Conservation (phyloP, 2,329 filamentous ascomycete genomes). For the Colletotrichum noveboracense region DNA sequence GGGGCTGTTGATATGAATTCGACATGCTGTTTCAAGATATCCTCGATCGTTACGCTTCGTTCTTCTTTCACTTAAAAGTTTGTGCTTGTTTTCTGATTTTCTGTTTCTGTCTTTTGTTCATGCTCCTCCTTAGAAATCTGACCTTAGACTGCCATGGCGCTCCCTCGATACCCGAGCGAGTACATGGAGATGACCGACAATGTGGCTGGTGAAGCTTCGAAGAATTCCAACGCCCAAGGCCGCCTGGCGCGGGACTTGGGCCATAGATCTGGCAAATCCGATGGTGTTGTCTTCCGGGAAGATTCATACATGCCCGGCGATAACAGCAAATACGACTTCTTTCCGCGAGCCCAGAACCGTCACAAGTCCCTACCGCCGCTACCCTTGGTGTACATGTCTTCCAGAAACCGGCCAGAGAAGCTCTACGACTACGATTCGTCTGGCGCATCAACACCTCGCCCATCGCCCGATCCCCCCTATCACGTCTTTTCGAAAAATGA, state of each 20-base stretch:
- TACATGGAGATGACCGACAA: neutral
- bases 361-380: neutral
- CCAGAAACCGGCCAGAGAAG: neutral
- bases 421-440: neutral
- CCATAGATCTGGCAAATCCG: neutral
- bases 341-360: neutral
- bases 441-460: neutral
- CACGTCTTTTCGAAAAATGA: conserved; percentile 40
- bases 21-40: neutral
- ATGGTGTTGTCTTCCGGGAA: neutral
- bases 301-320: neutral
- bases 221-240: neutral
- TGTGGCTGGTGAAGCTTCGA: neutral
- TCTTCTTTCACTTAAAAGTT: neutral
- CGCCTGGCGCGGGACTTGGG: neutral
- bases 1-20: neutral
- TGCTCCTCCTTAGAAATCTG: neutral
- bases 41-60: neutral
- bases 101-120: neutral
- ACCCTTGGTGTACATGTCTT: neutral
- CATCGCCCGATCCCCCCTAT: conserved; percentile 23
- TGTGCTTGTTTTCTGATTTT: neutral
- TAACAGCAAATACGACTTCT: neutral
- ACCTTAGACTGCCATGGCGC: neutral
- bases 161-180: neutral